Conservation (phyloP, 805 yeast genomes). For the Hanseniaspora opuntiae region DNA sequence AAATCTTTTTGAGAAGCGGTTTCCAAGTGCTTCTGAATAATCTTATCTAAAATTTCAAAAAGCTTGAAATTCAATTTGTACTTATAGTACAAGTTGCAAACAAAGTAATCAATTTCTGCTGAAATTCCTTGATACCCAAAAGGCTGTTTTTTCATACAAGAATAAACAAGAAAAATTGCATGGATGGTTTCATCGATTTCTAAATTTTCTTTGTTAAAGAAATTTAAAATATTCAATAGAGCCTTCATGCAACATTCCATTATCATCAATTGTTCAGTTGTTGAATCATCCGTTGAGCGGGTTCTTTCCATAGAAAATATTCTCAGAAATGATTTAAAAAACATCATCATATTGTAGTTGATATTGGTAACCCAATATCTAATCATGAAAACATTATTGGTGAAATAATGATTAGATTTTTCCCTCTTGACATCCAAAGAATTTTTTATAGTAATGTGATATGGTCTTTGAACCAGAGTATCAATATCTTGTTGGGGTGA, state of each 20-base stretch:
- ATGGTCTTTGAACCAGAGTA: neutral
- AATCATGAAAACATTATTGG: slow-evolving; percentile 23
- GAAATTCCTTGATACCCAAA: slow-evolving; percentile 2
- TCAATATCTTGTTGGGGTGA: slow-evolving; percentile 3
- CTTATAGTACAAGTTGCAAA: neutral
- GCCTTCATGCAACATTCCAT: slow-evolving; percentile 25
- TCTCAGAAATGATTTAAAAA: slow-evolving; percentile 33
- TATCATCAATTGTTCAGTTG: slow-evolving; percentile 32
- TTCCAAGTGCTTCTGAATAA: neutral
- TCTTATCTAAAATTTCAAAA: neutral
- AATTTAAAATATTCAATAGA: slow-evolving; percentile 22
- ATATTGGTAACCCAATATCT: slow-evolving; percentile 38
- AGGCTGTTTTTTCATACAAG: slow-evolving; percentile 1
- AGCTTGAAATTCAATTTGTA: neutral
- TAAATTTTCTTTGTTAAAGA: slow-evolving; percentile 13
- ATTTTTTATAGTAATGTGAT: neutral
- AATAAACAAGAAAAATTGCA: neutral
- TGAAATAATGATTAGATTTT: slow-evolving; percentile 2
- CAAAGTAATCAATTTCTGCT: slow-evolving; percentile 1
- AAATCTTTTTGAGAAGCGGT: neutral
- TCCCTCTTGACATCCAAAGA: neutral
- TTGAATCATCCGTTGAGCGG: slow-evolving; percentile 21
- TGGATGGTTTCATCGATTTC: slow-evolving; percentile 14
- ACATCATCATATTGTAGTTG: slow-evolving; percentile 32
- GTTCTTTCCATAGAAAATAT: slow-evolving; percentile 33